These are phyloP conservation scores for Blastomyces gilchristii DNA, from an alignment of 2,329 filamentous ascomycete species.

Conservation along the genomic window DNA sequence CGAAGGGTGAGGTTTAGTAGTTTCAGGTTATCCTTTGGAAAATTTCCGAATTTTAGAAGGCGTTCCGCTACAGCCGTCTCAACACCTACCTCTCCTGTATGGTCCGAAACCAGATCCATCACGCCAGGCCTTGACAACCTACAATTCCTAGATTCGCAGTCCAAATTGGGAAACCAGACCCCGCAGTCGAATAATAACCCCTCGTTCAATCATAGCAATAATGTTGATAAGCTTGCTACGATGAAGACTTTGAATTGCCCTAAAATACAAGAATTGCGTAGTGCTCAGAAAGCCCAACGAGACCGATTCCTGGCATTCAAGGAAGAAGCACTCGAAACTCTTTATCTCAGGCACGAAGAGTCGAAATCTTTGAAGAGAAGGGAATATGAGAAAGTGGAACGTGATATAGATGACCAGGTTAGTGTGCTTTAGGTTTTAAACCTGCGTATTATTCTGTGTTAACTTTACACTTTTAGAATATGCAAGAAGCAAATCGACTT, in stretches of 20 bases:
- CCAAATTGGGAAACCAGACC: background rate
- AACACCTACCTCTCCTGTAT: background rate
- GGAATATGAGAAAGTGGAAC: constrained; percentile 25
- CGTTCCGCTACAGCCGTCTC: background rate
- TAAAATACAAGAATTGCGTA: constrained; percentile 2
- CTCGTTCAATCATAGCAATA: background rate
- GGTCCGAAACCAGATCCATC: background rate
- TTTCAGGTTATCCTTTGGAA: background rate
- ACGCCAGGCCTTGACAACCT: background rate
- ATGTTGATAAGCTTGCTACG: background rate
- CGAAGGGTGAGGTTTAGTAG: background rate
- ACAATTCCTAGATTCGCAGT: background rate
- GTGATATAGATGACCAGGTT: constrained; percentile 33
- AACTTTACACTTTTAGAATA: constrained; percentile 25
- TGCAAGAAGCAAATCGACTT: constrained; percentile 25
- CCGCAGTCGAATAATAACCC: background rate
- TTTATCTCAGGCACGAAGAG: constrained; percentile 24
- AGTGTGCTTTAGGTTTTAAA: constrained; percentile 2
- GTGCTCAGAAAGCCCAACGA: constrained; percentile 11
- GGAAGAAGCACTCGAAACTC: constrained; percentile 22
- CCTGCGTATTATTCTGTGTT: background rate
- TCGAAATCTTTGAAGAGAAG: constrained; percentile 23
- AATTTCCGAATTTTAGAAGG: background rate
- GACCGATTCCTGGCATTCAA: constrained; percentile 29
- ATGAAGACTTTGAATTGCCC: constrained; percentile 12